Percentiles rank a stretch among this genome's conserved stretches.
Conservation (phyloP, 495 filamentous ascomycete genomes). For the Hypoxylon fragiforme region DNA sequence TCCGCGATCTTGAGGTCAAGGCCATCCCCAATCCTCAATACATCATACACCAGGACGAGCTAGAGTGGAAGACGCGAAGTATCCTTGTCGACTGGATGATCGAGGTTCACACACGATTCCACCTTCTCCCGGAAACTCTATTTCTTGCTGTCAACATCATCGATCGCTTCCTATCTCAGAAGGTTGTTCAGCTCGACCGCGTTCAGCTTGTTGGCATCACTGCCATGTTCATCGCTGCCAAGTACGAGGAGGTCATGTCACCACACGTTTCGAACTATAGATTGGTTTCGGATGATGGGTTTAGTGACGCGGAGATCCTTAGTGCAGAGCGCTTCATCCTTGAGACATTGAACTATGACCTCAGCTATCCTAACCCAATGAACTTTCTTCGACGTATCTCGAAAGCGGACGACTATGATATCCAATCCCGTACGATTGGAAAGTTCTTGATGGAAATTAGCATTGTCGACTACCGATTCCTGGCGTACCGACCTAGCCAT, state of each 20-base stretch:
- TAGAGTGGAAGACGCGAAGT: conserved; percentile 98
- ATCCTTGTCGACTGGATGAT: conserved; percentile 98
- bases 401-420: conserved; percentile 97
- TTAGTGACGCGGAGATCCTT: conserved; percentile 94
- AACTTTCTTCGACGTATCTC: conserved; percentile 98
- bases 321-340: conserved; percentile 94
- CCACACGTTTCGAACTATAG: conserved; percentile 96
- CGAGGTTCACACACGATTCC: conserved; percentile 96
- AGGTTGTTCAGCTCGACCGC: conserved; percentile 91
- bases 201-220: conserved; percentile 96
- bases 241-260: conserved; percentile 97
- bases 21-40: conserved; percentile 90
- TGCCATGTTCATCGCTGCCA: conserved; percentile 98
- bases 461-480: conserved; percentile 89
- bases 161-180: conserved; percentile 91
- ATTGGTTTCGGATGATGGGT: conserved; percentile 95
- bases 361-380: conserved; percentile 99
- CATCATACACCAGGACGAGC: conserved; percentile 88
- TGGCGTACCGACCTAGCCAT: conserved; percentile 83
- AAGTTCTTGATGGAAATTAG: conserved; percentile 99
- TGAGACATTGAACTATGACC: conserved; percentile 87
- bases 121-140: conserved; percentile 94
- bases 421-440: conserved; percentile 91
- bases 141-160: conserved; percentile 98
- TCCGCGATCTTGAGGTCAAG: conserved; percentile 79